These are phyloP conservation scores for Xylaria sp. DNA, from an alignment of 2,329 filamentous ascomycete species.

Conservation along the genomic window DNA sequence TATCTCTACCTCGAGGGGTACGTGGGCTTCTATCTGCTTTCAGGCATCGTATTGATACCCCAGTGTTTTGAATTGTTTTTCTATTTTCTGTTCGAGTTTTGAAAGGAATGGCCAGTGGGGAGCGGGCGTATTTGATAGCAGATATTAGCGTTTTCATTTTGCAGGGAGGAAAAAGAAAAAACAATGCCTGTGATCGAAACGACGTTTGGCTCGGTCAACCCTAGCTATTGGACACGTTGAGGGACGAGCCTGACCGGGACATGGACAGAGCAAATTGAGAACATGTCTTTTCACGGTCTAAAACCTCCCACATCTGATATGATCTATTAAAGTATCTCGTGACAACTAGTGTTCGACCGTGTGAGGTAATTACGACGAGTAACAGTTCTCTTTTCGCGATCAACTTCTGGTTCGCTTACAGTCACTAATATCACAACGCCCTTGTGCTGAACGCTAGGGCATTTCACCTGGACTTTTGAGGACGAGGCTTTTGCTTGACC, in stretches of 20 bases:
- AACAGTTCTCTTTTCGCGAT: too few species aligned
- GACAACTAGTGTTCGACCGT: neutral
- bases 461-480: neutral
- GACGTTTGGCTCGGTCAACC: neutral
- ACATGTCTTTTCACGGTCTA: neutral
- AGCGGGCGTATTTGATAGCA: constrained; percentile 7
- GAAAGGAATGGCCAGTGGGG: constrained; percentile 1
- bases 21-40: constrained; percentile 41
- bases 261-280: neutral
- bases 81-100: neutral
- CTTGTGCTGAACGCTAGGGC: neutral
- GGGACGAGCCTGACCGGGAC: neutral
- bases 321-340: neutral
- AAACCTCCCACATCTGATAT: neutral
- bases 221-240: neutral
- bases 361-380: too few species aligned
- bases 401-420: neutral
- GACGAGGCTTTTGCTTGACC: neutral
- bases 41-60: constrained; percentile 48
- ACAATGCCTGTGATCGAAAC: neutral
- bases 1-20: constrained; percentile 12
- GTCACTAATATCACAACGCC: neutral
- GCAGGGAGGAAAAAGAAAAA: constrained; percentile 5
- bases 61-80: neutral
- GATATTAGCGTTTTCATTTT: constrained; percentile 18